Base-by-base conservation (phyloP, 768 basidiomycete species). In the Termitomyces titanicus region DNA sequence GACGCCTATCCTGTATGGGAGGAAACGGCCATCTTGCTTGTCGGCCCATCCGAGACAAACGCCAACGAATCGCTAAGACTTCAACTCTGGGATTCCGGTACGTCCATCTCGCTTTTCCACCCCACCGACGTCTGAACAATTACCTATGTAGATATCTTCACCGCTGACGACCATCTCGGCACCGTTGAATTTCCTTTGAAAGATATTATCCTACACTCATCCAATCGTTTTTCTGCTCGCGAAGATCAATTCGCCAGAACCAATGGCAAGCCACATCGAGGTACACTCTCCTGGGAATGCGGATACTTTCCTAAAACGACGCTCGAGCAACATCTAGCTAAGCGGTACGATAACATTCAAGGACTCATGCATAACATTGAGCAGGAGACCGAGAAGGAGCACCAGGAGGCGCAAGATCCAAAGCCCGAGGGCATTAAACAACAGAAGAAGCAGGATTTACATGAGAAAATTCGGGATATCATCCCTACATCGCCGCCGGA, bases 51-150 rank as follows among this genome's bases (percentile, higher is more conserved):
- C 43, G 87, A 88, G 55, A 69, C 89, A 47, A 81, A 88, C 61
- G 78, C 84, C 0, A 78, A 84, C 54, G 90, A 92, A 68, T 74
- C 74, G 51, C 68, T 89, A 18, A 76, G 76, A 20, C 67, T 85
- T 20, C 86, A 88, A 73, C 68, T 89, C 2, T 89, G 86, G 86
- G 89, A 91, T 63, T 85, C 83, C 9, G 87, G 88, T 74, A 40
- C 27, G 70, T 54, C 39, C 15, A 39, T 42, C 11, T 48, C n/a
- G 47, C 18, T 4, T n/a, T 34, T 27, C n/a, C 17, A 45, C 12
- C 18, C 34, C 37, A 33, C 20, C 27, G 6, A 46, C 27, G n/a
- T 33, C 4, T 24, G 1, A 22, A 17, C 20, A 22, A 13, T 20
- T 27, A 45, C 34, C 7, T 13, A 31, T 27, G 22, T 57, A 75